A percentile compares a stretch with the other conserved stretches of the same genome.
phyloP scores from a whole-genome alignment of 768 basidiomycete species.

The Bullera alba region DNA sequence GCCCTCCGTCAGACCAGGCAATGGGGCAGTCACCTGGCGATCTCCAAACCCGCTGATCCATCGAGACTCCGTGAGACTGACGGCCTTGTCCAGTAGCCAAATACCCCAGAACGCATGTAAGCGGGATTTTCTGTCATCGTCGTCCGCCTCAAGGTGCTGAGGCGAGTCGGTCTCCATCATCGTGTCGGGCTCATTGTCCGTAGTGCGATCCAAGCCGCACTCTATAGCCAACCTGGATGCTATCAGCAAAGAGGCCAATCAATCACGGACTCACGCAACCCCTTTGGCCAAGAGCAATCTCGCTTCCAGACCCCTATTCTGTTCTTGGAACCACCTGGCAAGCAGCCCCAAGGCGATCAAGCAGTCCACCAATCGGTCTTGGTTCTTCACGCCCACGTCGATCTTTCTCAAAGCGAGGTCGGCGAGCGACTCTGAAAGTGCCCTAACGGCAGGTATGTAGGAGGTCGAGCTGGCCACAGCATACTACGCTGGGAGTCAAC shows the following conservation, averaged over 20 bases:
- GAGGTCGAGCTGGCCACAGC: conserved; percentile 21
- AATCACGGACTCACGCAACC: conserved; percentile 4
- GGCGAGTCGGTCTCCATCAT: too few species aligned
- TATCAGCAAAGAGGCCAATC: not conserved
- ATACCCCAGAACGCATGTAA: too few species aligned
- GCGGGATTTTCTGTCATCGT: too few species aligned
- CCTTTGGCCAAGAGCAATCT: conserved; percentile 8
- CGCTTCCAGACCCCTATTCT: conserved; percentile 14
- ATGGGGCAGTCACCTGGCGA: too few species aligned
- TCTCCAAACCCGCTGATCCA: too few species aligned
- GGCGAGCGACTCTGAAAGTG: conserved; percentile 17
- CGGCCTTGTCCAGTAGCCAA: too few species aligned
- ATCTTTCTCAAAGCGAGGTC: conserved; percentile 14
- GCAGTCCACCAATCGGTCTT: conserved; percentile 25
- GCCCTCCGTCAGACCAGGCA: too few species aligned
- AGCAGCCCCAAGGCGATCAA: conserved; percentile 20
- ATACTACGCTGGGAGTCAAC: conserved; percentile 7
- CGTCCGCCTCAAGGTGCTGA: too few species aligned
- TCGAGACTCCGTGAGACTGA: too few species aligned
- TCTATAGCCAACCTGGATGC: conserved; percentile 17
- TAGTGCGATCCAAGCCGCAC: conserved; percentile 2
- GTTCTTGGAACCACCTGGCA: conserved; percentile 22
- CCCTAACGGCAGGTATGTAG: conserved; percentile 28
- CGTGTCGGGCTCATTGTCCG: too few species aligned
- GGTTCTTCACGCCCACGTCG: conserved; percentile 13